These are phyloP conservation scores for Auriscalpium microsporum DNA, from an alignment of 768 basidiomycete species.

Conservation along the genomic window DNA sequence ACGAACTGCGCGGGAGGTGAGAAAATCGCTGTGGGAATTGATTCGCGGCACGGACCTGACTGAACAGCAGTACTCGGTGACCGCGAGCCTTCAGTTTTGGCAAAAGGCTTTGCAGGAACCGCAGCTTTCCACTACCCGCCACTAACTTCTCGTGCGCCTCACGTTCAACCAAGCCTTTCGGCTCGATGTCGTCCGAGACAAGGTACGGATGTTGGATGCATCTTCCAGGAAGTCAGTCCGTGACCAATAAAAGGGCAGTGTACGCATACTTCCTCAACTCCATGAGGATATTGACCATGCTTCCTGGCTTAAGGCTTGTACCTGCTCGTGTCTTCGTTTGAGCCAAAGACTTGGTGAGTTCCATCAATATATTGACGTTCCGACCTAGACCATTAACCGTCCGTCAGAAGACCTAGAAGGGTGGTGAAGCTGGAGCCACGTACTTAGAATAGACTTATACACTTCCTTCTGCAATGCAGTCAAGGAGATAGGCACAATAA, in stretches of 20 bases:
- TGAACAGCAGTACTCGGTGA: conserved; percentile 86
- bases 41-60: conserved; percentile 50
- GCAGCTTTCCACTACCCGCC: conserved; percentile 79
- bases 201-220: conserved; percentile 91
- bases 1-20: conserved; percentile 53
- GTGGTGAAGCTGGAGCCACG: conserved; percentile 7
- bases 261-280: conserved; percentile 68
- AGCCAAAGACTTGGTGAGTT: conserved; percentile 38
- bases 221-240: conserved; percentile 29
- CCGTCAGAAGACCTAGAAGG: conserved; percentile 14
- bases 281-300: conserved; percentile 78
- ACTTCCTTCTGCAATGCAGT: conserved; percentile 79
- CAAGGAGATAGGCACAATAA: conserved; percentile 88
- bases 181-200: conserved; percentile 73
- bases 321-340: conserved; percentile 23
- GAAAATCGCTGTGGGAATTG: neutral
- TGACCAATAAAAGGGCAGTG: neutral
- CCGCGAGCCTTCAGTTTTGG: conserved; percentile 79
- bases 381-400: conserved; percentile 37
- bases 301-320: conserved; percentile 36
- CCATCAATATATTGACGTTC: conserved; percentile 59
- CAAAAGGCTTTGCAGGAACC: conserved; percentile 65
- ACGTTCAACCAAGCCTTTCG: conserved; percentile 40
- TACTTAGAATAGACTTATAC: conserved; percentile 79
- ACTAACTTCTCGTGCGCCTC: conserved; percentile 76